These are phyloP conservation scores for Exserohilum rostratum DNA, from an alignment of 2,329 filamentous ascomycete genomes.

Conservation along the genomic window DNA sequence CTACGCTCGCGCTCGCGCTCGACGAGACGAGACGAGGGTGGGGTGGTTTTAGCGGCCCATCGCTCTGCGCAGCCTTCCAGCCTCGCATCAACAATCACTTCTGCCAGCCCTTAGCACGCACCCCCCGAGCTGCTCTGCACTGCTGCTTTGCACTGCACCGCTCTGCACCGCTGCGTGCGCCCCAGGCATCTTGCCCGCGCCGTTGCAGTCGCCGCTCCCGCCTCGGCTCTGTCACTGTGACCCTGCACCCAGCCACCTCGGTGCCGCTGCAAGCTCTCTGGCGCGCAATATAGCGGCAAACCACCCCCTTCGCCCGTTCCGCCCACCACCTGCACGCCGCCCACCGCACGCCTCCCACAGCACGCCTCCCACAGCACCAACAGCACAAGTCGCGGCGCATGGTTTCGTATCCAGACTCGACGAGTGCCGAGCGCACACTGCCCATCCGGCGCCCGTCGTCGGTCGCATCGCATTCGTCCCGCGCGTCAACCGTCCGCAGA, in stretches of 20 bases:
- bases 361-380: not conserved
- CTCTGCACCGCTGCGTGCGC: conserved; percentile 30
- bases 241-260: conserved; percentile 23
- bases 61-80: conserved; percentile 15
- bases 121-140: not conserved
- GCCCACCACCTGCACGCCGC: conserved; percentile 5
- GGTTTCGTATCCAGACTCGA: conserved; percentile 67
- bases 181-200: conserved; percentile 41
- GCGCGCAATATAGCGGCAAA: conserved; percentile 6
- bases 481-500: conserved; percentile 61
- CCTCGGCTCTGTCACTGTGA: conserved; percentile 20
- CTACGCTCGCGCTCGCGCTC: conserved; percentile 11
- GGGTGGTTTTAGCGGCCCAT: conserved; percentile 25
- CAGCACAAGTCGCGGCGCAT: conserved; percentile 49
- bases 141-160: not conserved
- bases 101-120: conserved; percentile 1
- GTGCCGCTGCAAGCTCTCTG: conserved; percentile 4
- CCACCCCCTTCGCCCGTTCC: conserved; percentile 6
- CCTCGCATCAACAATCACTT: conserved; percentile 16
- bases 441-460: conserved; percentile 67
- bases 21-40: conserved; percentile 21
- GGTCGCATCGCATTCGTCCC: conserved; percentile 62
- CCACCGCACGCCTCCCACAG: conserved; percentile 4
- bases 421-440: conserved; percentile 60
- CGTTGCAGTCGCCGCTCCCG: conserved; percentile 31